Percentiles rank a stretch among this genome's conserved stretches.
Evolutionary conservation across 2,329 filamentous ascomycete genomes (phyloP).

Genomic region (Fusarium bactridioides): DNA sequence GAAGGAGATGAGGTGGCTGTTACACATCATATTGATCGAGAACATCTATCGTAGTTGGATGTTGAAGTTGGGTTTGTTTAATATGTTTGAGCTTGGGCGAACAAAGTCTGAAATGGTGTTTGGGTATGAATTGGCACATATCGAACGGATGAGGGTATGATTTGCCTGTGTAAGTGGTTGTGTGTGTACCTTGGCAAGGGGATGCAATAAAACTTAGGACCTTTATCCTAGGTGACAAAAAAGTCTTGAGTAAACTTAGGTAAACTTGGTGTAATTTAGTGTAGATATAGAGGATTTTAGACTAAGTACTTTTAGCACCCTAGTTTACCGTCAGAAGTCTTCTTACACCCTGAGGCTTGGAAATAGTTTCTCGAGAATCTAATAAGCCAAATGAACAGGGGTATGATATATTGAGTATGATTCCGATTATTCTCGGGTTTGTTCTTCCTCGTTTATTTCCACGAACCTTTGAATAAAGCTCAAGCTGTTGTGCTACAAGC

Average conservation of each 20-base stretch:
- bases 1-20: slow-evolving; percentile 74
- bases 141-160: neutral
- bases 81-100: neutral
- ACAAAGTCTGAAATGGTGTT: neutral
- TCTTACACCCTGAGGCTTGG: no score
- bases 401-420: neutral
- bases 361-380: neutral
- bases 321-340: no score
- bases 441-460: neutral
- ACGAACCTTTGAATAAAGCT: neutral
- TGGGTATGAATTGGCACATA: neutral
- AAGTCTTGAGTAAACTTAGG: no score
- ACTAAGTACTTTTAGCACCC: no score
- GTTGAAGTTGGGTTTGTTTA: neutral
- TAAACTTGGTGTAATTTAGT: no score
- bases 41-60: slow-evolving; percentile 41
- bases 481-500: neutral
- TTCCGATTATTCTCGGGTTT: neutral
- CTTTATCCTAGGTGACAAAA: no score
- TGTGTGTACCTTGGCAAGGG: neutral
- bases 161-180: neutral
- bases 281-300: no score
- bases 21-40: slow-evolving; percentile 66
- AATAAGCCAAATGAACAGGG: neutral
- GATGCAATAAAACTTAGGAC: no score